phyloP scores from a whole-genome alignment of 257 asterid species.

The Fraxinus cuspidata region DNA sequence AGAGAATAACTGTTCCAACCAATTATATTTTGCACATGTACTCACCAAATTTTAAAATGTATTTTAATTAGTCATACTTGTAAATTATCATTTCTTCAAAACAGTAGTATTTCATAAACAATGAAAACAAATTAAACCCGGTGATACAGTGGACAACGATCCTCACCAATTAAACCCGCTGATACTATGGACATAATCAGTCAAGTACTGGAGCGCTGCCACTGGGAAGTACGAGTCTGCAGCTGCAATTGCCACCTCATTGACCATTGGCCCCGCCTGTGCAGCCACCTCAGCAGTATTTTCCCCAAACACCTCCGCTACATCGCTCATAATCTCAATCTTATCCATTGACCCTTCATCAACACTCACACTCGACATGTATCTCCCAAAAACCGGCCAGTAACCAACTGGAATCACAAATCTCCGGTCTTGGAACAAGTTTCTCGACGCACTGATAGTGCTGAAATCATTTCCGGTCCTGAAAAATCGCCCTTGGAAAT shows the following conservation, averaged over 20 bases:
- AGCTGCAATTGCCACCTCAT: conserved; percentile 81
- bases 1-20: background rate
- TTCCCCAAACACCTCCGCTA: conserved; percentile 59
- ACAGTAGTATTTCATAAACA: background rate
- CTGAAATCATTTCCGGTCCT: conserved; percentile 31
- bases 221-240: conserved; percentile 83
- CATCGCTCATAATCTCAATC: conserved; percentile 54
- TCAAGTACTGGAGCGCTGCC: conserved; percentile 72
- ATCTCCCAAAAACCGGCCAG: conserved; percentile 46
- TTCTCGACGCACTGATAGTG: conserved; percentile 33
- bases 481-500: conserved; percentile 32
- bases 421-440: conserved; percentile 38
- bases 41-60: background rate
- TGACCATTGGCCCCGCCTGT: conserved; percentile 41
- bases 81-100: background rate
- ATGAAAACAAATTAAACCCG: conserved; percentile 35
- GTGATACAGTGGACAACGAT: conserved; percentile 47
- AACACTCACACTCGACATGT: conserved; percentile 54
- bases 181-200: conserved; percentile 65
- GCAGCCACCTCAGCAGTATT: conserved; percentile 47
- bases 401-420: conserved; percentile 42
- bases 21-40: background rate
- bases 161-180: conserved; percentile 76
- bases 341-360: conserved; percentile 58
- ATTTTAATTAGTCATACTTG: background rate